phyloP scores from a whole-genome alignment of 306 rosid genomes.

The Hylodesmum podocarpum region DNA sequence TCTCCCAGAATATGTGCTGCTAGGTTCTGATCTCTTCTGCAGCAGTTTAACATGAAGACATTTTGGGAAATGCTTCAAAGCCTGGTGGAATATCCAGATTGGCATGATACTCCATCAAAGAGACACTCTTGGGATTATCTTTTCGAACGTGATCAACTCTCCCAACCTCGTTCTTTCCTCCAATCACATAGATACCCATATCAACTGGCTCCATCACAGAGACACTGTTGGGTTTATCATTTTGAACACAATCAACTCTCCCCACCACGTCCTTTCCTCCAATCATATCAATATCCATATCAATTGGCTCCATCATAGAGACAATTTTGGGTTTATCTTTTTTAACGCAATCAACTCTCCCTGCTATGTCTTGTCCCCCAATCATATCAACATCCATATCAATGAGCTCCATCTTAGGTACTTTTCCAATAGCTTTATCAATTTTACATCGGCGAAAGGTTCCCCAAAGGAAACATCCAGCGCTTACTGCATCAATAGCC shows the following conservation, averaged over 20 bases:
- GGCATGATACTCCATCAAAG: background rate
- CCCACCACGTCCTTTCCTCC: constrained; percentile 44
- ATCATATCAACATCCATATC: constrained; percentile 65
- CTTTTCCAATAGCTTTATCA: constrained; percentile 2
- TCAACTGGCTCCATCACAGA: constrained; percentile 17
- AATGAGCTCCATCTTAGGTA: constrained; percentile 6
- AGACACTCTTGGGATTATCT: background rate
- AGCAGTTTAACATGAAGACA: background rate
- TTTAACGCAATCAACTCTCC: constrained; percentile 30
- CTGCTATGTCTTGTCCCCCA: constrained; percentile 43
- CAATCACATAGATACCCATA: constrained; percentile 63
- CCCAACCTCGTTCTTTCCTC: constrained; percentile 40
- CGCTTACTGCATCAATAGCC: constrained; percentile 17
- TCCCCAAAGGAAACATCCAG: constrained; percentile 59
- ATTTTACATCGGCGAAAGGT: constrained; percentile 38
- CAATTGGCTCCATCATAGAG: constrained; percentile 9
- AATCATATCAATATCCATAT: constrained; percentile 63
- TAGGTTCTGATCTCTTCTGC: background rate
- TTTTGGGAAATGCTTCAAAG: constrained; percentile 2
- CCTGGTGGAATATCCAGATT: constrained; percentile 32
- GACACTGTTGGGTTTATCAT: background rate
- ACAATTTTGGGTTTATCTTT: constrained; percentile 8
- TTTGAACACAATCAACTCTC: constrained; percentile 31
- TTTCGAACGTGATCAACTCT: constrained; percentile 32
- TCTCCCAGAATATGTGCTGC: background rate